Base-by-base conservation (phyloP, 345 rosid species). In the Erysimum cheiranthoides region DNA sequence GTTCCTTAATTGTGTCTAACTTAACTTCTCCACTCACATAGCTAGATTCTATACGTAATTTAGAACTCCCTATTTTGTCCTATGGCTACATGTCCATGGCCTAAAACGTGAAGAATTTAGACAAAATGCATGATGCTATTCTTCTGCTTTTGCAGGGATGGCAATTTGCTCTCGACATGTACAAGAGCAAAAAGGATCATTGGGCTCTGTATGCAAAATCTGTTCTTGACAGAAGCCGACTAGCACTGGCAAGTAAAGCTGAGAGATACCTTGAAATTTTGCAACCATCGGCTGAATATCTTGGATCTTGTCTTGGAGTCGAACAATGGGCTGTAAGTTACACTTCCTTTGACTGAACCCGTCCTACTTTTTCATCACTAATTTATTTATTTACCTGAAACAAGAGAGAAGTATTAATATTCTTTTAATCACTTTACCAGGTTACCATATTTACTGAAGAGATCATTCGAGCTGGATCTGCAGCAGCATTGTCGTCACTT, bases 131-230 rank as follows among this genome's bases (percentile, higher is more conserved):
- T 77, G 76, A 70, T 64, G 25, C 34, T 72, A 27, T 35, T 83
- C 53, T 28, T 53, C 70, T 75, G 40, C 49, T 76, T 73, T 38
- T 83, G 67, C 84, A 95, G 99, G 99, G 90, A 59, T 95, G 99
- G 99, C 63, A 84, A 60, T 82, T 79, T 77, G 90, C 97, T 61
- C 76, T 90, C 53, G 84, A 47, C 62, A 87, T 87, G 93, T 88
- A 40, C 80, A 89, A 79, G 71, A 82, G 64, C 73, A 83, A 79
- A 84, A 84, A 73, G 68, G 80, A 81, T 73, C 71, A 85, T 28
- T 95, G 99, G 98, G 97, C 99, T 18, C 81, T 95, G 73, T 90
- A 84, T 84, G 93, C 98, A 38, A 95, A 95, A 83, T 93, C 99
- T 49, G 88, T 89, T 71, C 93, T 95, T 45, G 99, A 95, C 79